Evolutionary conservation across 2,329 filamentous ascomycete species (phyloP).

Genomic region (Zelopaecilomyces penicillatus): DNA sequence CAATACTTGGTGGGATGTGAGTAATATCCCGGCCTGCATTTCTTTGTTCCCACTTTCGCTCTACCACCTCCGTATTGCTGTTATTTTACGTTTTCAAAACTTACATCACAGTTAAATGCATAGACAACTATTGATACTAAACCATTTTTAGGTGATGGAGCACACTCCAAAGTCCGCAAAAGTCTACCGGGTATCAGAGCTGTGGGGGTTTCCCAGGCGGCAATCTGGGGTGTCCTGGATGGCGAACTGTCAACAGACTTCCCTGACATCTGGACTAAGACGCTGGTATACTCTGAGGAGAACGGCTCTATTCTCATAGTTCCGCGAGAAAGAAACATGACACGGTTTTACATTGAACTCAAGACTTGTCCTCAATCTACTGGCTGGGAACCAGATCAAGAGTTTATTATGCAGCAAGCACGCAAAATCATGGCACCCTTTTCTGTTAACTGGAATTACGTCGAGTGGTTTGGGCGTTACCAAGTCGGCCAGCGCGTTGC

Average conservation of each 20-base stretch:
- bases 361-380: slow-evolving; percentile 40
- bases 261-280: slow-evolving; percentile 49
- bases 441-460: slow-evolving; percentile 53
- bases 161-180: slow-evolving; percentile 61
- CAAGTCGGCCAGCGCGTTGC: slow-evolving; percentile 60
- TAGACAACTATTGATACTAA: too few species aligned
- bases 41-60: background rate
- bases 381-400: slow-evolving; percentile 53
- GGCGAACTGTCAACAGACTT: slow-evolving; percentile 41
- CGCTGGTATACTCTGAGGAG: slow-evolving; percentile 47
- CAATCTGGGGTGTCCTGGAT: slow-evolving; percentile 43
- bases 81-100: too few species aligned
- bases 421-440: slow-evolving; percentile 60
- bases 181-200: slow-evolving; percentile 51
- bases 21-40: slow-evolving; percentile 10
- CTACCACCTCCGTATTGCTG: too few species aligned
- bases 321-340: slow-evolving; percentile 53
- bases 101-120: too few species aligned
- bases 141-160: slow-evolving; percentile 51
- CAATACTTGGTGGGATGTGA: slow-evolving; percentile 61
- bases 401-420: slow-evolving; percentile 54
- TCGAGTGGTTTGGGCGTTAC: slow-evolving; percentile 47
- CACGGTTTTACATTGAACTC: slow-evolving; percentile 59
- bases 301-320: slow-evolving; percentile 56
- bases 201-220: slow-evolving; percentile 44